A percentile compares a stretch with the other conserved stretches of the same genome.
phyloP scores from a whole-genome alignment of 805 yeast genomes.

The Lachancea waltii region DNA sequence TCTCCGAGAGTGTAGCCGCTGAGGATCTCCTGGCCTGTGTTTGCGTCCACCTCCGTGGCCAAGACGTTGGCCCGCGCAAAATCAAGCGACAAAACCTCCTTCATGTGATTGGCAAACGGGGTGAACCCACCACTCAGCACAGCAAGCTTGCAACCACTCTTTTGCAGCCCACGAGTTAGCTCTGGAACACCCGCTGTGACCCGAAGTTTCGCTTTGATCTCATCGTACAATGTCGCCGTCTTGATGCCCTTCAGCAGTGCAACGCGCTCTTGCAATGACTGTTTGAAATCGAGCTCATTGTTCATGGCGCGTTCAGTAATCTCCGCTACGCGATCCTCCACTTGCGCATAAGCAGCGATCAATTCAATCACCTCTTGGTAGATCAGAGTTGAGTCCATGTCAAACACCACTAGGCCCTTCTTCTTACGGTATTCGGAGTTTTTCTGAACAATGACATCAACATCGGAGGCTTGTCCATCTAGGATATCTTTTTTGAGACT shows the following conservation, averaged over 20 bases:
- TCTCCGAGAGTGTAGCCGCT: conserved; percentile 76
- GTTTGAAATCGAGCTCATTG: conserved; percentile 87
- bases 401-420: conserved; percentile 71
- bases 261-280: conserved; percentile 72
- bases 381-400: conserved; percentile 96
- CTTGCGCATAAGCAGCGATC: conserved; percentile 90
- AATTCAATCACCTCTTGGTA: conserved; percentile 95
- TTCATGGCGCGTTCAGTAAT: conserved; percentile 96
- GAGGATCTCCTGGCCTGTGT: conserved; percentile 40
- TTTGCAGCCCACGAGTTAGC: conserved; percentile 55
- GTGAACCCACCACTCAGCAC: conserved; percentile 94
- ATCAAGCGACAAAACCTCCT: conserved; percentile 62
- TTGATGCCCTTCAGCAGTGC: conserved; percentile 75
- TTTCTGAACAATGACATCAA: conserved; percentile 24
- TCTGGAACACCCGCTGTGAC: conserved; percentile 85
- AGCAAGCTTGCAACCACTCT: conserved; percentile 61
- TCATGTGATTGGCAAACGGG: conserved; percentile 76
- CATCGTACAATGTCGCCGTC: conserved; percentile 66
- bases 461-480: too few relatives aligned
- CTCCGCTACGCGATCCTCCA: conserved; percentile 77
- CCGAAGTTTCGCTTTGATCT: conserved; percentile 57
- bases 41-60: conserved; percentile 39
- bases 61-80: conserved; percentile 83
- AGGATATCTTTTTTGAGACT: neutral
- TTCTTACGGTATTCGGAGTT: conserved; percentile 19